Base-by-base conservation (phyloP, 129 eudicot genomes). In the Escallonia rubra region DNA sequence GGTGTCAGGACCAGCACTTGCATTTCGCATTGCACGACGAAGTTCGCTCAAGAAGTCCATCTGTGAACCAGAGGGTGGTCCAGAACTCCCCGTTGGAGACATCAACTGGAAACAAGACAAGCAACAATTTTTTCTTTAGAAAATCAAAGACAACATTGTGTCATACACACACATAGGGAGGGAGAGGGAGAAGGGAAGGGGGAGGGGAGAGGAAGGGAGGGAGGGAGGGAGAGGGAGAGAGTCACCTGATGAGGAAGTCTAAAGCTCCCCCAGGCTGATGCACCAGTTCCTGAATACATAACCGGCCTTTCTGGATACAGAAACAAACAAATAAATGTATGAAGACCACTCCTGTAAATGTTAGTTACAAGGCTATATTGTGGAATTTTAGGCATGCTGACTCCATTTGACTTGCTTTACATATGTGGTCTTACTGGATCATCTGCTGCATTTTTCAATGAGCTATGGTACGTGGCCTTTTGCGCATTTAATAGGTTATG, bases 161-260 rank as follows among this genome's bases (percentile, higher is more conserved):
- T n/a, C n/a, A n/a, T n/a, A 23, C 34, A 23, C 34, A 23, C 12
- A 12, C 11, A 12, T n/a, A 4, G 10, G 14, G 40, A 16, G 11
- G 42, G 7, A 14, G 9, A 0, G 65, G 56, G 9, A 14, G 59
- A 40, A 44, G 59, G 13, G 3, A 10, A 0, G 58, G 7, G 10
- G 14, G 40, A 16, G 11, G 42, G 7, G 62, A 6, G 62, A 6
- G 42, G 4, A 15, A 44, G 59, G 13, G 3, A 10, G 0, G 58
- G 7, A 4, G 10, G 14, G 40, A 16, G 11, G 42, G 7, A 14
- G 9, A 0, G 65, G 56, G 9, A 14, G 59, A 40, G 6, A 3
- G 74, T 76, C 57, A 91, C 96, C 96, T 79, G 88, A 72, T 88
- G 97, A 61, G 96, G 97, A 76, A 88, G 88, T 74, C 86, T 79